phyloP scores from a whole-genome alignment of 495 filamentous ascomycete species.

The Penicillium coffeae region DNA sequence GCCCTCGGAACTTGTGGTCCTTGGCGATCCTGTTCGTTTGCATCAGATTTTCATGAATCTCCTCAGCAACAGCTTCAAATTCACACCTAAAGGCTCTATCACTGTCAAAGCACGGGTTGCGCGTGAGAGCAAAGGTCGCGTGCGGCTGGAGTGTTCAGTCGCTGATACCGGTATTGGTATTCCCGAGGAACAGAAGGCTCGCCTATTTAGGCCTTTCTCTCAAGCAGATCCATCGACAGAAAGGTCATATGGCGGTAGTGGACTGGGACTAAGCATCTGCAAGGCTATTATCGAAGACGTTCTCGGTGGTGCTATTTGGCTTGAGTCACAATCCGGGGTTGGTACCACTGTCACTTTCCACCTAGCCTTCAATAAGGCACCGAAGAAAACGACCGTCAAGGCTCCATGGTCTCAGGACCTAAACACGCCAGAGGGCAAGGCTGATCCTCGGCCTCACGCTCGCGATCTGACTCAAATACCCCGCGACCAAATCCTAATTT shows the following conservation, averaged over 20 bases:
- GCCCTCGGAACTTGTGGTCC: conserved; percentile 72
- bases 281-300: conserved; percentile 92
- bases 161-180: conserved; percentile 89
- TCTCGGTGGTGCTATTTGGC: conserved; percentile 75
- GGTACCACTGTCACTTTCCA: conserved; percentile 88
- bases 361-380: conserved; percentile 75
- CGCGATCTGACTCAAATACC: conserved; percentile 66
- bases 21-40: conserved; percentile 83
- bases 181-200: conserved; percentile 70
- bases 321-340: conserved; percentile 69
- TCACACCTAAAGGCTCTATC: conserved; percentile 81
- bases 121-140: conserved; percentile 62
- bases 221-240: conserved; percentile 87
- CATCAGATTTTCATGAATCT: conserved; percentile 93
- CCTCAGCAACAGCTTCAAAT: conserved; percentile 91
- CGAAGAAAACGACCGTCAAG: conserved; percentile 53
- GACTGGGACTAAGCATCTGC: conserved; percentile 87
- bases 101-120: conserved; percentile 70
- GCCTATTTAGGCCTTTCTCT: conserved; percentile 86
- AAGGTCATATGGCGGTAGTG: conserved; percentile 84
- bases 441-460: conserved; percentile 25
- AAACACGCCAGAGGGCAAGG: conserved; percentile 24
- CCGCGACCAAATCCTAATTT: conserved; percentile 73
- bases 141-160: conserved; percentile 80
- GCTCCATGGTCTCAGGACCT: conserved; percentile 53